Evolutionary conservation across 2,329 filamentous ascomycete genomes (phyloP).

Genomic region (Fusarium subtropicale): DNA sequence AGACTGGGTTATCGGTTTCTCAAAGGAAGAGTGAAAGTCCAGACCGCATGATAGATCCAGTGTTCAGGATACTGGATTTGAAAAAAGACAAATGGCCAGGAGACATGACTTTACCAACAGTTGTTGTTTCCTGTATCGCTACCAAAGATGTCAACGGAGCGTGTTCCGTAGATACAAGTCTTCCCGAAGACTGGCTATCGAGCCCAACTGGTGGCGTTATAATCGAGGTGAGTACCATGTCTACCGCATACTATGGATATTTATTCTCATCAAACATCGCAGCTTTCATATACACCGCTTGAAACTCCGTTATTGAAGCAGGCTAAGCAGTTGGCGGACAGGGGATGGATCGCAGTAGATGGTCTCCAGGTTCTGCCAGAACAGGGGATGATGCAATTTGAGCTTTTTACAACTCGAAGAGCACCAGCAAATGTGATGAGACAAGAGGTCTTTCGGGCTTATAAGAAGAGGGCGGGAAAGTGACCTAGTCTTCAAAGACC

Average conservation of each 20-base stretch:
- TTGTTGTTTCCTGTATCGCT: neutral
- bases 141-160: neutral
- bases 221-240: neutral
- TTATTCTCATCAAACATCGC: rapidly evolving
- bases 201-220: slow-evolving; percentile 13
- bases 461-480: neutral
- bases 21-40: neutral
- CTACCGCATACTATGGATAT: rapidly evolving
- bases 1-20: rapidly evolving
- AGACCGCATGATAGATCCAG: neutral
- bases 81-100: neutral
- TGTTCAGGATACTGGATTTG: neutral
- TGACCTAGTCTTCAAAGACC: neutral
- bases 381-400: slow-evolving; percentile 24
- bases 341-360: slow-evolving; percentile 16
- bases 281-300: slow-evolving; percentile 11
- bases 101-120: neutral
- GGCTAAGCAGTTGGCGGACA: neutral
- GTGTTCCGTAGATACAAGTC: slow-evolving; percentile 8
- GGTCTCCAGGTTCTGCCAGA: slow-evolving; percentile 18
- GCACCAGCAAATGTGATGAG: slow-evolving; percentile 4
- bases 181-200: neutral
- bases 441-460: neutral
- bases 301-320: slow-evolving; percentile 2
- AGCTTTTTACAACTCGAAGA: slow-evolving; percentile 9